These are phyloP conservation scores for Russula sp. DNA, from an alignment of 768 basidiomycete genomes.

Conservation along the genomic window DNA sequence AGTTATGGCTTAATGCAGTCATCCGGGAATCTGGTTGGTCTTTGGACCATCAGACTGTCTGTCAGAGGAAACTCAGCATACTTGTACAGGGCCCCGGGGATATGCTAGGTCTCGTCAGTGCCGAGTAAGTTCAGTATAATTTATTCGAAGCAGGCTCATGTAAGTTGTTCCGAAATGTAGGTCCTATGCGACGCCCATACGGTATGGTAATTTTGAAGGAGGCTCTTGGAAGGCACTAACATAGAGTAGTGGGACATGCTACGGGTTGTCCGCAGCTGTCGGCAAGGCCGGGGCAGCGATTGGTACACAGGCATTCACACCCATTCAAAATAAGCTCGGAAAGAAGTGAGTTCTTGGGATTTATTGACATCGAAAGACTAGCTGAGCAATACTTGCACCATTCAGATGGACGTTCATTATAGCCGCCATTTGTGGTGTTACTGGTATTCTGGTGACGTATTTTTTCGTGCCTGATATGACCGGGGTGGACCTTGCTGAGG, in stretches of 20 bases:
- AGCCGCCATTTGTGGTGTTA: conserved; percentile 59
- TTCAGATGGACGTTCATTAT: conserved; percentile 62
- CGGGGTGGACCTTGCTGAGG: conserved; percentile 57
- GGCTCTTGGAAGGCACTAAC: conserved; percentile 3
- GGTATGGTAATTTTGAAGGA: conserved; percentile 33
- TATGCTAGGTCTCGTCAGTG: conserved; percentile 60
- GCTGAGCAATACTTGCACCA: background rate
- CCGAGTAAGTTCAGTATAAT: conserved; percentile 44
- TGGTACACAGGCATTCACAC: conserved; percentile 65
- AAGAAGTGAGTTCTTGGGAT: conserved; percentile 39
- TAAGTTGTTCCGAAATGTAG: conserved; percentile 28
- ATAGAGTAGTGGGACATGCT: conserved; percentile 52
- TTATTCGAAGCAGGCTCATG: background rate
- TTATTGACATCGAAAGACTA: background rate
- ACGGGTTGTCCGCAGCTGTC: conserved; percentile 61
- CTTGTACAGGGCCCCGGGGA: conserved; percentile 56
- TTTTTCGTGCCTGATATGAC: conserved; percentile 67
- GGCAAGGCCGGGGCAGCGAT: conserved; percentile 70
- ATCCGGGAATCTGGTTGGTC: conserved; percentile 47
- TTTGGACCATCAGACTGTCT: background rate
- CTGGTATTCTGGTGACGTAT: conserved; percentile 59
- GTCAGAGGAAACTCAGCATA: background rate
- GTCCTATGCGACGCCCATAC: conserved; percentile 58
- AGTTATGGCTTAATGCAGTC: conserved; percentile 72
- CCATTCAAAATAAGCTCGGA: conserved; percentile 62